Conservation (phyloP, 352 stramenopile species). For the Albugo laibachii region DNA sequence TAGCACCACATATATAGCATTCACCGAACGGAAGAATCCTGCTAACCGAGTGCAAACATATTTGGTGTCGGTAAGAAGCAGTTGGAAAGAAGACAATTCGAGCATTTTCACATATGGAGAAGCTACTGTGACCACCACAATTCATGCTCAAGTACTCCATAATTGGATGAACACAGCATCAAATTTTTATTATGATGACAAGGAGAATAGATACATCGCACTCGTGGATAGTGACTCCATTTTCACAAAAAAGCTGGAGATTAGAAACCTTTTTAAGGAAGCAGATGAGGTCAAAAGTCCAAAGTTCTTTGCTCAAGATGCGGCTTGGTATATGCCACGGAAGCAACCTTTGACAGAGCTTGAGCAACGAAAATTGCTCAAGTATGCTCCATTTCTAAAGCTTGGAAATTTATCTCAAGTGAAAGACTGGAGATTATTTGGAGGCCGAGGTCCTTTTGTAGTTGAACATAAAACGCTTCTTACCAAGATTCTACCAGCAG, state of each 20-base stretch:
- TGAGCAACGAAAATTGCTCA: conserved; percentile 16
- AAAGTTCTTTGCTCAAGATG: conserved; percentile 45
- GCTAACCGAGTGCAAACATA: conserved; percentile 19
- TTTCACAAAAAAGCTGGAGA: conserved; percentile 61
- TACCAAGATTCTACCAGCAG: conserved; percentile 22
- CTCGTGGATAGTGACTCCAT: conserved; percentile 60
- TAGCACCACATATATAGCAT: conserved; percentile 11
- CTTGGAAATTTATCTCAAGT: conserved; percentile 10
- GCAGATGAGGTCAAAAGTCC: conserved; percentile 33
- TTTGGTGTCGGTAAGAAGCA: conserved; percentile 18
- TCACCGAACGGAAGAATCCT: conserved; percentile 31
- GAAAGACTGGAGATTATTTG: conserved; percentile 50
- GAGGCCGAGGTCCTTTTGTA: conserved; percentile 49
- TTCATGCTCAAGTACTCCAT: conserved; percentile 31
- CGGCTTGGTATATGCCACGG: conserved; percentile 57
- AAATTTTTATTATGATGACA: conserved; percentile 11
- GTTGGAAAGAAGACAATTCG: conserved; percentile 1
- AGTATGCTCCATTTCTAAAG: conserved; percentile 5
- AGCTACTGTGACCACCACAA: conserved; percentile 31
- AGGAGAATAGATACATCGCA: conserved; percentile 49
- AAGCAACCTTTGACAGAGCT: conserved; percentile 18
- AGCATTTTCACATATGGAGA: conserved; percentile 24
- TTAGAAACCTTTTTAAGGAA: conserved; percentile 44
- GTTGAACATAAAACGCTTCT: conserved; percentile 25
- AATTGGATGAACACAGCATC: conserved; percentile 26